phyloP scores from a whole-genome alignment of 257 asterid species.

The Solanum clarkiae region DNA sequence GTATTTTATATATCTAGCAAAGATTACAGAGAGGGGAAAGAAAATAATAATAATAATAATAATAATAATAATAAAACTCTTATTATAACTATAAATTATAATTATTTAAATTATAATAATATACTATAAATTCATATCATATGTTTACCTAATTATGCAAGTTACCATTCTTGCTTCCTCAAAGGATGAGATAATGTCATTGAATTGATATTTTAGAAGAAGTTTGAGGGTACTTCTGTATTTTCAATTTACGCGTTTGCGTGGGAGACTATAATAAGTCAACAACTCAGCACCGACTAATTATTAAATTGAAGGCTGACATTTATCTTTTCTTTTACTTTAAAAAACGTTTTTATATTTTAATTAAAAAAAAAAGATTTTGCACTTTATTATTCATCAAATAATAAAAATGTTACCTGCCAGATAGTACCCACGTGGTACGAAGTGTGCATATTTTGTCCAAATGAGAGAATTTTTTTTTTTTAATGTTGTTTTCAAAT shows the following conservation, averaged over 20 bases:
- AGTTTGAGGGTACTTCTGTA: background rate
- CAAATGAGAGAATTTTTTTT: background rate
- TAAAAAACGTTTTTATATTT: background rate
- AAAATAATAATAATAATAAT: no score
- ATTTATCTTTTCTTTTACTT: background rate
- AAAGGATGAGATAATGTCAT: background rate
- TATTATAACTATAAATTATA: no score
- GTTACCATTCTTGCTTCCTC: fast-evolving
- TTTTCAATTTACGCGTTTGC: background rate
- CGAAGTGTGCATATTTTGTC: background rate
- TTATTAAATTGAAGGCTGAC: background rate
- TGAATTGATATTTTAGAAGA: background rate
- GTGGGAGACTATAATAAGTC: background rate
- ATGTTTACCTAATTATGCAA: no score
- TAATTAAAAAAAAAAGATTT: background rate
- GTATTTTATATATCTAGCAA: no score
- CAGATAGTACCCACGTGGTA: background rate
- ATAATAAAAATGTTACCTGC: background rate
- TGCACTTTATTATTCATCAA: background rate
- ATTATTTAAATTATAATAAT: no score
- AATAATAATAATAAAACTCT: no score
- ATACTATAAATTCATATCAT: no score
- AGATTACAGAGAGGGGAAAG: no score
- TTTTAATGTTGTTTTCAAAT: background rate
- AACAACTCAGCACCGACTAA: background rate